Percentiles rank a stretch among this genome's conserved stretches.
Evolutionary conservation across 176 grass and related monocot species (phyloP).

Genomic region (Bonia amplexicaulis): DNA sequence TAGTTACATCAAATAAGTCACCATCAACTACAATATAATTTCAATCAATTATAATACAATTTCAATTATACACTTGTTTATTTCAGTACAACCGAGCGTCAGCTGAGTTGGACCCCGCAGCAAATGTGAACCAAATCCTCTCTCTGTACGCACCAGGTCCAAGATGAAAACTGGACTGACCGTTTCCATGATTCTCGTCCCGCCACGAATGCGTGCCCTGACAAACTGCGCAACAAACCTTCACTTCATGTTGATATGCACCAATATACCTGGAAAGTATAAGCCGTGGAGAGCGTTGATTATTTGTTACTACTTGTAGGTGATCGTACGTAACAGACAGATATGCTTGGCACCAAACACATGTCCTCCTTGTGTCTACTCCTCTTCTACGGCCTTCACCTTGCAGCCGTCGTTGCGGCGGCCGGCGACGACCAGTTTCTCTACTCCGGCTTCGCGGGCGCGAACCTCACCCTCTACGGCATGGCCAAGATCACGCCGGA

Average conservation of each 20-base stretch:
- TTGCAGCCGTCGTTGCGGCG: neutral
- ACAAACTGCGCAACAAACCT: neutral
- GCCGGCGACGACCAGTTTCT: neutral
- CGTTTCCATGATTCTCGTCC: neutral
- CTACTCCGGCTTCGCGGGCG: neutral
- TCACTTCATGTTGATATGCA: neutral
- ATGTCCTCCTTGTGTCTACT: neutral
- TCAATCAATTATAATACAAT: no score
- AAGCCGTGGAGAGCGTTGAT: neutral
- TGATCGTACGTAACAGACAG: neutral
- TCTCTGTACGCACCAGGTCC: neutral
- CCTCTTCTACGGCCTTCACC: neutral
- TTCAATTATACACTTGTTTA: no score
- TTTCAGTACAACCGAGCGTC: no score
- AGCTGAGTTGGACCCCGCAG: no score
- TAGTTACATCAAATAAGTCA: no score
- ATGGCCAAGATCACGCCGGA: neutral
- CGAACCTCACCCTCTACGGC: constrained; percentile 2
- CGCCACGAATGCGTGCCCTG: neutral
- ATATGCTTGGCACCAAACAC: neutral
- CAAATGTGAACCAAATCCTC: no score
- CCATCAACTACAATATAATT: no score
- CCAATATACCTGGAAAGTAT: neutral
- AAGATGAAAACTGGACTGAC: neutral
- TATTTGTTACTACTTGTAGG: neutral